Conservation (phyloP, 2,329 filamentous ascomycete species). For the Ceratocystis lukuohia region DNA sequence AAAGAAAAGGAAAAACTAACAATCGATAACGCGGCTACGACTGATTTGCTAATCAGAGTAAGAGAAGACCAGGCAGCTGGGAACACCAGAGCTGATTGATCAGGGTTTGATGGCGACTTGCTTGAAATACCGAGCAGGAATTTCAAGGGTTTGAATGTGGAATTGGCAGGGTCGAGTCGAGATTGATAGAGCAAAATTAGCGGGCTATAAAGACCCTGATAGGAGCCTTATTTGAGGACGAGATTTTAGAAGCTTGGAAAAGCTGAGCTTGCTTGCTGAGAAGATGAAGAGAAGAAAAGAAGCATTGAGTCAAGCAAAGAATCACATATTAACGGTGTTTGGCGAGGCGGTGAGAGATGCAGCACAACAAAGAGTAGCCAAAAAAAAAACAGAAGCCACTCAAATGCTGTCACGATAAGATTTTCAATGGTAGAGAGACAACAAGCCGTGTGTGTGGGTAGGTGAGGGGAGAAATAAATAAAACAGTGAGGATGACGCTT, state of each 20-base stretch:
- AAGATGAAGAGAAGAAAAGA: conserved; percentile 13
- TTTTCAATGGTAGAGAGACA: neutral
- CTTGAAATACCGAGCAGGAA: neutral
- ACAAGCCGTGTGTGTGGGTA: neutral
- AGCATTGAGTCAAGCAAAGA: conserved; percentile 13
- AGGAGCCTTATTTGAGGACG: neutral
- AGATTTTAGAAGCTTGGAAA: neutral
- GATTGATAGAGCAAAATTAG: neutral
- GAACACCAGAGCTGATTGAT: neutral
- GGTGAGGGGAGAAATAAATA: neutral
- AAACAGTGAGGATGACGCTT: neutral
- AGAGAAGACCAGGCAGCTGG: neutral
- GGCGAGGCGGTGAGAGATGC: neutral
- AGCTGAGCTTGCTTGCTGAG: conserved; percentile 15
- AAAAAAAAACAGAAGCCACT: neutral
- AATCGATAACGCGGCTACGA: neutral
- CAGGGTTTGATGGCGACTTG: neutral
- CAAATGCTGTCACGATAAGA: too few relatives aligned
- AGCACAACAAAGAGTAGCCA: neutral
- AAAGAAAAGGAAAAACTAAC: neutral
- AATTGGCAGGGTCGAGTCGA: neutral
- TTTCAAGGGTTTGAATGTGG: neutral
- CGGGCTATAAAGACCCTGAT: neutral
- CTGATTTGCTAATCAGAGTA: neutral
- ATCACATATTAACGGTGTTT: conserved; percentile 19